A percentile compares a stretch with the other conserved stretches of the same genome.
These are phyloP conservation scores for Tephrocybe sp. DNA, from an alignment of 768 basidiomycete genomes.

Conservation along the genomic window DNA sequence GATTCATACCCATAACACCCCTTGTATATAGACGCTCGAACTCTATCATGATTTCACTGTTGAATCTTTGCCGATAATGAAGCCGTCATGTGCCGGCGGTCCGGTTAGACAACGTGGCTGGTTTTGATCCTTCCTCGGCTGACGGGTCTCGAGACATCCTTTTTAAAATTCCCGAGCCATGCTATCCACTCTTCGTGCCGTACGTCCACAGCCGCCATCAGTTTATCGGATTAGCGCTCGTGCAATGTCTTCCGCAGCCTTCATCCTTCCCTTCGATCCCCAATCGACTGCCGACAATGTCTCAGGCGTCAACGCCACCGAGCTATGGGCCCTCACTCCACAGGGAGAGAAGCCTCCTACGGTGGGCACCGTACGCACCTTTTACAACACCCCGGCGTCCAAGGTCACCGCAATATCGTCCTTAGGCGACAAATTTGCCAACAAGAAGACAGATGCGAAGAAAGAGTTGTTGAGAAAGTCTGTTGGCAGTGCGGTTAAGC, in stretches of 20 bases:
- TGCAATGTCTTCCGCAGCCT: conserved; percentile 56
- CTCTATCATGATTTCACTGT: not conserved
- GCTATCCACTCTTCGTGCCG: conserved; percentile 15
- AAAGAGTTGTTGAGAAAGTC: conserved; percentile 72
- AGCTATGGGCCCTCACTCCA: conserved; percentile 53
- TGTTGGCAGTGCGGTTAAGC: conserved; percentile 72
- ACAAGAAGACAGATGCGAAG: conserved; percentile 44
- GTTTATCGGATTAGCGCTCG: conserved; percentile 23
- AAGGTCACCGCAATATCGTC: conserved; percentile 57
- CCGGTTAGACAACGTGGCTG: not conserved
- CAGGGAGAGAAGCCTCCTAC: conserved; percentile 54
- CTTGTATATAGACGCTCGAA: conserved; percentile 1
- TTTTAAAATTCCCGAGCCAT: conserved; percentile 8
- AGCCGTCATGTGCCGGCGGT: not conserved
- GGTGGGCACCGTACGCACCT: conserved; percentile 62
- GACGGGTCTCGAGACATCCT: not conserved
- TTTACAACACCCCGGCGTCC: conserved; percentile 54
- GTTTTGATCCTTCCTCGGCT: conserved; percentile 2
- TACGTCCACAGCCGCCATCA: conserved; percentile 18
- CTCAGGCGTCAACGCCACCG: conserved; percentile 41
- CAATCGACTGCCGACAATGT: conserved; percentile 29
- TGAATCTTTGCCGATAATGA: not conserved
- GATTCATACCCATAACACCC: not conserved
- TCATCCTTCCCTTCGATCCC: conserved; percentile 60
- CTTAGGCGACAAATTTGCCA: conserved; percentile 53